Base-by-base conservation (phyloP, 169 alveolate species). In the Cryptosporidium tyzzeri region DNA sequence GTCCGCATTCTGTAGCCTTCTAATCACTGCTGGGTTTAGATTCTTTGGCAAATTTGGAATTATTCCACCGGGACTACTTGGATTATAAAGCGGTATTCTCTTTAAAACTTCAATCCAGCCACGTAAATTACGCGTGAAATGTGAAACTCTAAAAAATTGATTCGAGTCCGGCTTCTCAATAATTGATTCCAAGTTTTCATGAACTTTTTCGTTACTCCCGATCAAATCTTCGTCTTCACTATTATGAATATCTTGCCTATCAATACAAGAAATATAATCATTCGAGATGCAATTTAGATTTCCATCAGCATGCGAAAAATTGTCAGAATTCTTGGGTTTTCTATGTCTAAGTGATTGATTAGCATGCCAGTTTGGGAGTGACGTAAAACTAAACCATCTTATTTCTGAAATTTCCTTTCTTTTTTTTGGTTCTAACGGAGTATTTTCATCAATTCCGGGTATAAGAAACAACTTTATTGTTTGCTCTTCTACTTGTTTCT, bases 391-490 rank as follows among this genome's bases (percentile, higher is more conserved):
- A 41, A 96, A 85, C 98, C 98, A 96, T 33, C 94, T 92, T 41
- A 94, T 93, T 68, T 91, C 92, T 21, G 95, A 91, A 55, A 96
- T 96, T 85, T 96, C 98, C 59, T 96, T 95, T 58, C 95, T 89
- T 31, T 95, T 93, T 69, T 85, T 92, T 8, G 98, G 97, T 62
- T 91, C 92, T 58, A 95, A 84, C 23, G 91, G 69, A 44, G 91
- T 92, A 53, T 62, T 75, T 51, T 96, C 98, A 48, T 91, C 93
- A 45, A 96, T 92, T 58, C 98, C 97, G 6, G 98, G 98, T 29
- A 96, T 91, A 48, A 96, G 65, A 73, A 94, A 96, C 31, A 96
- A 86, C 87, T 96, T 96, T 29, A 96, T 55, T 16, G 92, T 93
- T 73, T 94, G 95, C 37, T 95, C 97, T 41, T 92, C 92, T 48